Percentiles rank a stretch among this genome's conserved stretches.
phyloP scores from a whole-genome alignment of 495 filamentous ascomycete genomes.

The Annulohypoxylon maeteangense region DNA sequence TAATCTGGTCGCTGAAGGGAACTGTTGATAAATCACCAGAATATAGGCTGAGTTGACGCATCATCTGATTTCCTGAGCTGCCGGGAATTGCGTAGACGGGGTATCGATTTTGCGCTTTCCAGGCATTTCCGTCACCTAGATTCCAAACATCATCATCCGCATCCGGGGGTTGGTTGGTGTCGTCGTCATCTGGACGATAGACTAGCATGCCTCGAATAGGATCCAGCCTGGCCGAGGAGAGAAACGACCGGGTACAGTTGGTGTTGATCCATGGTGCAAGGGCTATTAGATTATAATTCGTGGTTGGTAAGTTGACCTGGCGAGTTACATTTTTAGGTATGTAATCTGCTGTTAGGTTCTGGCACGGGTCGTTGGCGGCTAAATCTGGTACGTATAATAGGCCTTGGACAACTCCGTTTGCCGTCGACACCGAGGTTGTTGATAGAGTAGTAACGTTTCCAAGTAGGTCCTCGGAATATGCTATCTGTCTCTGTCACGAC shows the following conservation, averaged over 20 bases:
- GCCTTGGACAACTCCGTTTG: slow-evolving; percentile 70
- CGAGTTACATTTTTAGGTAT: slow-evolving; percentile 82
- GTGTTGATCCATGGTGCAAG: slow-evolving; percentile 88
- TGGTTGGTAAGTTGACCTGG: slow-evolving; percentile 71
- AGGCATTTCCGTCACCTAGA: slow-evolving; percentile 69
- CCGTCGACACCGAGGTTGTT: slow-evolving; percentile 62
- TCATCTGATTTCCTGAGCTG: slow-evolving; percentile 68
- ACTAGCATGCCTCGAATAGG: slow-evolving; percentile 76
- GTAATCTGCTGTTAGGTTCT: slow-evolving; percentile 62
- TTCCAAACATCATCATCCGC: slow-evolving; percentile 70
- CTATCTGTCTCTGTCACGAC: slow-evolving; percentile 64
- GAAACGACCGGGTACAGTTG: slow-evolving; percentile 74
- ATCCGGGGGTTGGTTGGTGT: slow-evolving; percentile 68
- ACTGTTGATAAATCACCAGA: slow-evolving; percentile 74
- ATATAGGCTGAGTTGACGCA: slow-evolving; percentile 77
- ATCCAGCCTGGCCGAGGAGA: slow-evolving; percentile 68
- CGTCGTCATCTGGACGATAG: slow-evolving; percentile 71
- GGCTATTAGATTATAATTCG: slow-evolving; percentile 73
- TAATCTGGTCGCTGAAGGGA: slow-evolving; percentile 66
- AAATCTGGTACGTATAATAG: slow-evolving; percentile 86
- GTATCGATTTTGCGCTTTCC: slow-evolving; percentile 71
- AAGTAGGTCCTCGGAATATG: slow-evolving; percentile 69
- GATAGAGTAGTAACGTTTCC: slow-evolving; percentile 77
- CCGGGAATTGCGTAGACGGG: slow-evolving; percentile 89
- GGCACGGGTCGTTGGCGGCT: slow-evolving; percentile 64